Percentiles rank a stretch among this genome's conserved stretches.
phyloP scores from a whole-genome alignment of 2,329 filamentous ascomycete species.

The Helminthosporium solani region DNA sequence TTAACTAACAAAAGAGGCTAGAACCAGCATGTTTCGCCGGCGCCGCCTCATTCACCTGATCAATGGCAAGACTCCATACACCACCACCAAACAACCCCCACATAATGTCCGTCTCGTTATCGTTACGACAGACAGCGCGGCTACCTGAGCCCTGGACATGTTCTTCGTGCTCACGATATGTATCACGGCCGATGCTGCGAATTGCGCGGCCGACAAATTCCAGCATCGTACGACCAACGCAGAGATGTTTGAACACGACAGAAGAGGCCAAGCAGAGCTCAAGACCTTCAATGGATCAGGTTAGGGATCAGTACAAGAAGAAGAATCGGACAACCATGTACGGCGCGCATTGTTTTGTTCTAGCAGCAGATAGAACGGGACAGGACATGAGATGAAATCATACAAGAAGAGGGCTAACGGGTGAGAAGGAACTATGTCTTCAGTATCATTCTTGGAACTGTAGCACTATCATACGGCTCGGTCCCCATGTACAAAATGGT shows the following conservation, averaged over 20 bases:
- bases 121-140: slow-evolving; percentile 20
- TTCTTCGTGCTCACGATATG: slow-evolving; percentile 35
- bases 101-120: slow-evolving; percentile 31
- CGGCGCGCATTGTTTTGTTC: slow-evolving; percentile 8
- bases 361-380: too few relatives aligned
- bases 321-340: slow-evolving; percentile 70
- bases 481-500: slow-evolving; percentile 89
- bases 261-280: slow-evolving; percentile 32
- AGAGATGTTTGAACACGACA: slow-evolving; percentile 37
- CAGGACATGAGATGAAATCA: too few relatives aligned
- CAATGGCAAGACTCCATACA: slow-evolving; percentile 32
- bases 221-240: slow-evolving; percentile 15
- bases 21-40: slow-evolving; percentile 8
- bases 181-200: slow-evolving; percentile 7
- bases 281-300: slow-evolving; percentile 62
- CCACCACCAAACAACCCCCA: slow-evolving; percentile 10
- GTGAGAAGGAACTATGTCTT: slow-evolving; percentile 67
- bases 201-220: slow-evolving; percentile 14
- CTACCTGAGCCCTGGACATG: slow-evolving; percentile 40
- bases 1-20: slow-evolving; percentile 3
- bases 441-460: slow-evolving; percentile 75
- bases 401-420: not conserved
- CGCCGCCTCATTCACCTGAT: too few relatives aligned
- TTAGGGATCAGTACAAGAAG: slow-evolving; percentile 63
- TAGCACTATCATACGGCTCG: slow-evolving; percentile 78